These are phyloP conservation scores for Zygosaccharomyces sapae DNA, from an alignment of 1,139 yeast genomes.

Conservation along the genomic window DNA sequence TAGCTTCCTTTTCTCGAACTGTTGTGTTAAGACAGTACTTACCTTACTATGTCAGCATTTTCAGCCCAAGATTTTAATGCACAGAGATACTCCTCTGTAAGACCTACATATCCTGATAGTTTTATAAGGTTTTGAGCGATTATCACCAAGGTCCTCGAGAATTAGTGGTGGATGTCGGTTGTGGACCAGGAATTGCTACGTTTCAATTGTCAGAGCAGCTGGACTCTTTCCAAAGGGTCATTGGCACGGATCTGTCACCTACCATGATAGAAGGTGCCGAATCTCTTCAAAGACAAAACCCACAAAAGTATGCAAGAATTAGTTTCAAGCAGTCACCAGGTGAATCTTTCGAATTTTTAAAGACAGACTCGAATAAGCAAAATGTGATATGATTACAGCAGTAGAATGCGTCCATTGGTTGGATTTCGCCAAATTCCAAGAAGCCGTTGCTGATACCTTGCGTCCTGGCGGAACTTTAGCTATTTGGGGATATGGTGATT, in stretches of 20 bases:
- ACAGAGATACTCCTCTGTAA: slow-evolving; percentile 48
- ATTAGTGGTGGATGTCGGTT: slow-evolving; percentile 63
- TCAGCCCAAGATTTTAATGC: slow-evolving; percentile 54
- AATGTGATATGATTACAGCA: slow-evolving; percentile 53
- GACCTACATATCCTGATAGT: slow-evolving; percentile 51
- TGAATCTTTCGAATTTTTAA: slow-evolving; percentile 33
- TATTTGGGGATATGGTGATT: slow-evolving; percentile 73
- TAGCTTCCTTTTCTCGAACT: too few relatives aligned
- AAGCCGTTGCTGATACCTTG: slow-evolving; percentile 48
- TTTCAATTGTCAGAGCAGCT: slow-evolving; percentile 40
- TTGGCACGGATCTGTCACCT: slow-evolving; percentile 63
- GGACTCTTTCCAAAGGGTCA: slow-evolving; percentile 43
- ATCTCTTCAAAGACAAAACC: slow-evolving; percentile 17
- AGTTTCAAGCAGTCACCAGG: slow-evolving; percentile 33
- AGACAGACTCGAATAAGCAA: slow-evolving; percentile 38
- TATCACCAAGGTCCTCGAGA: slow-evolving; percentile 35
- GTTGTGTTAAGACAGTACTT: too few relatives aligned
- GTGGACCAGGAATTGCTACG: slow-evolving; percentile 79
- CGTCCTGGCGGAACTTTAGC: slow-evolving; percentile 64
- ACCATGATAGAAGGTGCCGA: slow-evolving; percentile 57
- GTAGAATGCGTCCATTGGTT: slow-evolving; percentile 84
- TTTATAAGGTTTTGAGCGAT: slow-evolving; percentile 40
- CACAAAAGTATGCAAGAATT: slow-evolving; percentile 14
- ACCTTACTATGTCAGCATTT: slow-evolving; percentile 56
- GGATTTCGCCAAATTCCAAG: slow-evolving; percentile 49